Conservation (phyloP, 2,329 filamentous ascomycete species). For the Parasarocladium wereldwijsianum region DNA sequence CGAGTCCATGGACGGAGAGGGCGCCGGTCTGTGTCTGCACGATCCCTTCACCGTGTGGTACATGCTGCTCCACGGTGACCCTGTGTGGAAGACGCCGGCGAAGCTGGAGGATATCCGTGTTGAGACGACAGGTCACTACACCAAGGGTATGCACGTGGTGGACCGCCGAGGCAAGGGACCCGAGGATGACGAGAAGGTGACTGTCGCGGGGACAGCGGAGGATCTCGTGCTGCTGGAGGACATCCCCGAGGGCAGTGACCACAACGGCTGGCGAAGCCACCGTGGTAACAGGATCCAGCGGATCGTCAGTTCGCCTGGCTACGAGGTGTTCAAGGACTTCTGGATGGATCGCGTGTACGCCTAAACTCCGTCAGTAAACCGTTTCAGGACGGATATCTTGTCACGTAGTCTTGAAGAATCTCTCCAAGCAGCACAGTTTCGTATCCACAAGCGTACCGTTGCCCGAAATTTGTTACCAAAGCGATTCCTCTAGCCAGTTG, state of each 20-base stretch:
- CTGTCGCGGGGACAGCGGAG: constrained; percentile 21
- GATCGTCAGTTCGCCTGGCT: constrained; percentile 55
- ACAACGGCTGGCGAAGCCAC: constrained; percentile 58
- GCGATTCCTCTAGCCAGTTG: neutral
- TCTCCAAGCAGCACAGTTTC: too few relatives aligned
- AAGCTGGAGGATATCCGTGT: constrained; percentile 71
- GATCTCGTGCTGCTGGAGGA: constrained; percentile 26
- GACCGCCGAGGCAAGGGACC: constrained; percentile 49
- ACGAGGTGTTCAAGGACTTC: constrained; percentile 48
- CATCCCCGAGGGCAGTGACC: constrained; percentile 59
- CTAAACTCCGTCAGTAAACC: constrained; percentile 7
- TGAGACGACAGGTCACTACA: constrained; percentile 90
- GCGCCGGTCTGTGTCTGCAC: constrained; percentile 50
- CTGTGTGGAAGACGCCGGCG: constrained; percentile 40
- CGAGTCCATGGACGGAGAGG: constrained; percentile 43
- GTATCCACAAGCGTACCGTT: neutral
- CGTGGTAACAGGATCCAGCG: constrained; percentile 68
- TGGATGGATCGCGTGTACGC: constrained; percentile 54
- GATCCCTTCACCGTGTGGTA: constrained; percentile 74
- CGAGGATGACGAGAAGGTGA: constrained; percentile 29
- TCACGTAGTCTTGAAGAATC: neutral
- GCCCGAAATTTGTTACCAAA: neutral
- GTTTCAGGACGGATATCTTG: constrained; percentile 1
- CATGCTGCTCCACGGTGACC: constrained; percentile 45
- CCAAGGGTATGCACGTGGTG: constrained; percentile 74